Percentiles rank a stretch among this genome's conserved stretches.
phyloP scores from a whole-genome alignment of 805 yeast genomes.

The Ogataea corticis region DNA sequence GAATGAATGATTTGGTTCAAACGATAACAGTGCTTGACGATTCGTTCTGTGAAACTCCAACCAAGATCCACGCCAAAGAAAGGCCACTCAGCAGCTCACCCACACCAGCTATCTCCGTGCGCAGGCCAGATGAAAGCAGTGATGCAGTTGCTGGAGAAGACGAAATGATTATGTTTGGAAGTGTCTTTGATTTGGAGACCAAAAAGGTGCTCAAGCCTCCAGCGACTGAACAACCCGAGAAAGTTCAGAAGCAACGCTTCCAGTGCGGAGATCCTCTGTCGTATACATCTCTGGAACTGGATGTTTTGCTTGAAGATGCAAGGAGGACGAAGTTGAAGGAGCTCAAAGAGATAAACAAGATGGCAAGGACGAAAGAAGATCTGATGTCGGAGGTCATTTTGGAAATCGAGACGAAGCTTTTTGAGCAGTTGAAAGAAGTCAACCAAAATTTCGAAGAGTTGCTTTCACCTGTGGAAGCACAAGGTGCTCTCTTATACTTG shows the following conservation, averaged over 20 bases:
- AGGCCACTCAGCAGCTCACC: neutral
- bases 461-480: conserved; percentile 15
- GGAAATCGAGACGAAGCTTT: conserved; percentile 37
- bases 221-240: neutral
- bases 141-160: conserved; percentile 7
- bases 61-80: neutral
- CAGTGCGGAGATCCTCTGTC: neutral
- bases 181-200: conserved; percentile 13
- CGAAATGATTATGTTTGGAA: conserved; percentile 8
- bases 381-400: conserved; percentile 51
- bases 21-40: conserved; percentile 1
- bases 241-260: neutral
- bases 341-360: conserved; percentile 37
- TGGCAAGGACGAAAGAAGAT: conserved; percentile 47
- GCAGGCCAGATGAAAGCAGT: conserved; percentile 5
- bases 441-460: conserved; percentile 19
- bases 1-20: neutral
- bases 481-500: conserved; percentile 28
- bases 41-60: conserved; percentile 1
- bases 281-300: conserved; percentile 21
- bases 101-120: neutral
- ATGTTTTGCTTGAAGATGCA: conserved; percentile 23
- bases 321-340: conserved; percentile 15
- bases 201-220: conserved; percentile 7
- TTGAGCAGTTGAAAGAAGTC: conserved; percentile 32